Evolutionary conservation across 345 rosid species (phyloP), one percentile per base, ranked within the genome.

Genomic region (Corchorus capsularis): DNA sequence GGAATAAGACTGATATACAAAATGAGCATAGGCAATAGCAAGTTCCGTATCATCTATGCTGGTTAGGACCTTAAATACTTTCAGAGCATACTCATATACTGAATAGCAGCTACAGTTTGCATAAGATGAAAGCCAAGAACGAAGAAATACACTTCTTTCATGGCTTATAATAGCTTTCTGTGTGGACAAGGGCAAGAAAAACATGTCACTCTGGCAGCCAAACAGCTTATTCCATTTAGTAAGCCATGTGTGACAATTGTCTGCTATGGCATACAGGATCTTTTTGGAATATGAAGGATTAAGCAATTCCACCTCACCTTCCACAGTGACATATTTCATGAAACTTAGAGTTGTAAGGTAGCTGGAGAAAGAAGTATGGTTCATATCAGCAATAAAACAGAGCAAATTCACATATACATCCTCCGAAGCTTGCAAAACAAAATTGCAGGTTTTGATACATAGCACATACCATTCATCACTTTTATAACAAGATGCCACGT

Each of bases 161-260:
- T 64, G 69, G 50, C 50, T 64, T n/a, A n/a, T n/a, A n/a, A n/a
- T n/a, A n/a, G n/a, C n/a, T n/a, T n/a, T n/a, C n/a, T n/a, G n/a
- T n/a, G 69, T 43, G 4, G 69, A 64, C 9, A 8, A 4, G 1
- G 69, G 69, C 16, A 41, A 9, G n/a, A 64, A 41, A 41, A 8
- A 5, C 27, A 8, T 41, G 34, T 6, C 32, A n/a, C 8, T 1
- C 3, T 0, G 17, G 16, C 15, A 41, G n/a, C 15, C 34, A 43
- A 64, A 11, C 52, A 9, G 16, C 34, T 64, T 64, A 64, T 41
- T 64, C 52, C 69, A 64, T 64, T 41, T 64, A 64, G 41, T 10
- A 41, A 64, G 69, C 69, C 69, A 64, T 39, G 13, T 27, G 17
- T 64, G 52, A 39, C 41, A 1, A 64, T n/a, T 8, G 41, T n/a